A percentile compares a stretch with the other conserved stretches of the same genome.
phyloP scores from a whole-genome alignment of 495 filamentous ascomycete genomes.

The Poronia punctata region DNA sequence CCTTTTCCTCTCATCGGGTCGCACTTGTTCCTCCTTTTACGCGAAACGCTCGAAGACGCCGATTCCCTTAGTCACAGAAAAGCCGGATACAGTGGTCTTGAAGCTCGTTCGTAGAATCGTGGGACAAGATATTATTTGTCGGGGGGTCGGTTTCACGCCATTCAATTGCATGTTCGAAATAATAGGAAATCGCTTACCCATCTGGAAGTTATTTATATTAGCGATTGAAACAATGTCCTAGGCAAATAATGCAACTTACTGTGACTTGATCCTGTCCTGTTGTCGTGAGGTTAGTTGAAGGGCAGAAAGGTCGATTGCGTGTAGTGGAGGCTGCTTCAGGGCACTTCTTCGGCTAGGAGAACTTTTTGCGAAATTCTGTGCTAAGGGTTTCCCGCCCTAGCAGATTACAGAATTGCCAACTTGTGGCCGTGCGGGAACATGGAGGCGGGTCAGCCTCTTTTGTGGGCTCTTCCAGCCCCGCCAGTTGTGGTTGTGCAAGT shows the following conservation, averaged over 20 bases:
- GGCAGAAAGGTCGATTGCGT: conserved; percentile 18
- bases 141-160: too few relatives aligned
- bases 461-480: too few relatives aligned
- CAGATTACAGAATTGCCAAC: conserved; percentile 9
- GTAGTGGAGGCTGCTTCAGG: conserved; percentile 12
- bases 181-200: conserved; percentile 41
- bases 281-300: conserved; percentile 20
- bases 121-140: too few relatives aligned
- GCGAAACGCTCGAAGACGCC: background rate
- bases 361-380: conserved; percentile 23
- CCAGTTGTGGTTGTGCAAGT: too few relatives aligned
- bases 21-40: background rate
- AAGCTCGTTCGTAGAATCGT: too few relatives aligned
- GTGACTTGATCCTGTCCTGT: conserved; percentile 28
- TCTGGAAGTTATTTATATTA: conserved; percentile 32
- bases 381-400: conserved; percentile 32
- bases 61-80: background rate
- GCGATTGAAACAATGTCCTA: conserved; percentile 3
- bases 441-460: background rate
- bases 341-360: conserved; percentile 24
- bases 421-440: conserved; percentile 10
- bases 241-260: conserved; percentile 28
- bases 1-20: too few relatives aligned
- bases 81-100: too few relatives aligned
- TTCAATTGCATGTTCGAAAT: conserved; percentile 3